Evolutionary conservation across 345 rosid genomes (phyloP), one percentile per base, ranked within the genome.

Genomic region (Citrus mangshanensis): DNA sequence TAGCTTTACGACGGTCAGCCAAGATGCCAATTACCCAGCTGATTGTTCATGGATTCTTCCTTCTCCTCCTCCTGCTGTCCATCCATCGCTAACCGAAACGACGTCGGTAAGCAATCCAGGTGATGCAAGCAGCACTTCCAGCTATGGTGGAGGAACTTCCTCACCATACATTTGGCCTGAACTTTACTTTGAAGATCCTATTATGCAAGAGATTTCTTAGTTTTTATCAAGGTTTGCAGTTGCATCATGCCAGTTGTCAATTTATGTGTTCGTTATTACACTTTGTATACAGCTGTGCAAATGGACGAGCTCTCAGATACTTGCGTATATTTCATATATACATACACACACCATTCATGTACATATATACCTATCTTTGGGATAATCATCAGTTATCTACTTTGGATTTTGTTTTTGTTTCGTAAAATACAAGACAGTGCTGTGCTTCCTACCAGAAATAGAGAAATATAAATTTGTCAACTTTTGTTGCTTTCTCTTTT

Each of bases 51-150:
- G 86, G 84, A 30, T 70, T 77, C 72, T 83, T 77, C 87, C 82
- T 18, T 78, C 85, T 21, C 81, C 75, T 9, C 77, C 81, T 13
- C 80, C 75, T 59, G 28, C 81, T 35, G 40, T 55, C 71, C 83
- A 75, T 76, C 78, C 73, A 56, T 49, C 85, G 49, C 60, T 51
- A 24, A 77, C 81, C 5, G 87, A 84, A 59, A 79, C 83, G 40
- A 79, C 83, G 37, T 82, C 87, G 2, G 22, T 68, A 13, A 81
- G 84, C 80, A 85, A 85, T 78, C 81, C 76, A 24, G 88, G 85
- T 6, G 91, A 88, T 70, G 88, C 82, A 21, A 83, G 85, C 76
- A 86, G 89, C 77, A 42, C 82, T 78, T 86, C 88, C 54, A 82
- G 89, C 84, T 81, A 81, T 46, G 84, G 84, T n/a, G 86, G 87